phyloP scores from a whole-genome alignment of 306 rosid species.

The Fagus crenata region DNA sequence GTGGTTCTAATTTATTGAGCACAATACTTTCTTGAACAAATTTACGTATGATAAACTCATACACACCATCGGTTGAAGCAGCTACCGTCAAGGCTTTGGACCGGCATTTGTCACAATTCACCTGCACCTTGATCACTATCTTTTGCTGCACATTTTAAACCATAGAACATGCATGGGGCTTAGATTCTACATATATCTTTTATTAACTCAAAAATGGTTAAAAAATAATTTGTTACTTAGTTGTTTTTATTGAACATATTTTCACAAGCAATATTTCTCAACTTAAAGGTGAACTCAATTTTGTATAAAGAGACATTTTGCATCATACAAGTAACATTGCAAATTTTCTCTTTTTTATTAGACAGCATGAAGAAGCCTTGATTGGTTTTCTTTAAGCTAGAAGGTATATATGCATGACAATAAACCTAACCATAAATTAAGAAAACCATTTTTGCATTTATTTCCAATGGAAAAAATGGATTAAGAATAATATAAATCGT shows the following conservation, averaged over 20 bases:
- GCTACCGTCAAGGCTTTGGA: slow-evolving; percentile 42
- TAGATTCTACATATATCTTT: no score
- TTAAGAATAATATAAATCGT: not conserved
- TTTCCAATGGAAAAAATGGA: not conserved
- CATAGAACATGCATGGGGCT: not conserved
- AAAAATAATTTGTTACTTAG: no score
- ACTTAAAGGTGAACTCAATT: no score
- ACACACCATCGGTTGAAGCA: slow-evolving; percentile 38
- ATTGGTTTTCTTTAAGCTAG: not conserved
- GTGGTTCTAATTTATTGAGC: no score
- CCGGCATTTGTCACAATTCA: slow-evolving; percentile 37
- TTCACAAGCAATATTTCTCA: no score
- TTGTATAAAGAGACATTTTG: no score
- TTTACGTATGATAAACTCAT: not conserved
- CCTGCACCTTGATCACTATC: slow-evolving; percentile 50
- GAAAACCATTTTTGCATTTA: not conserved
- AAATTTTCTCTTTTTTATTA: no score
- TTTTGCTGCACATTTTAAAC: slow-evolving; percentile 39
- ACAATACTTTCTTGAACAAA: not conserved
- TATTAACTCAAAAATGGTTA: no score
- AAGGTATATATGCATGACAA: not conserved
- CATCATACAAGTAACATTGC: no score
- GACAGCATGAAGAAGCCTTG: no score
- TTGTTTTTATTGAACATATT: no score
- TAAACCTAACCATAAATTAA: no score